These are phyloP conservation scores for Phytophthora macrochlamydospora DNA, from an alignment of 352 stramenopile genomes.

Conservation along the genomic window DNA sequence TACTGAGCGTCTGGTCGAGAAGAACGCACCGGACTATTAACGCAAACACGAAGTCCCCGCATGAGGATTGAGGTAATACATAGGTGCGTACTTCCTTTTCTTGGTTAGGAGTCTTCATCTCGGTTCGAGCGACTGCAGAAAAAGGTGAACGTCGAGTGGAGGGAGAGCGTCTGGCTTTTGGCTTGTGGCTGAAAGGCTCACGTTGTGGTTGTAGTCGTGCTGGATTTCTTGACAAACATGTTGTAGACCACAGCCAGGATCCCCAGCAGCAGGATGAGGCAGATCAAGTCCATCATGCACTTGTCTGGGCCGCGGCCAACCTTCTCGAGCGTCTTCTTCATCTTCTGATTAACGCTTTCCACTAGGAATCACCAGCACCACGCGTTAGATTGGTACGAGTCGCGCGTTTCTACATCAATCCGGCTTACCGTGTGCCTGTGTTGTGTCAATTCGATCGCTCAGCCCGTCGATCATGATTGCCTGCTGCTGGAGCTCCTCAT, in stretches of 20 bases:
- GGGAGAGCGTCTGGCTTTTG: background rate
- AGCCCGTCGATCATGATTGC: slow-evolving; percentile 89
- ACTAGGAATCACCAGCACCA: slow-evolving; percentile 39
- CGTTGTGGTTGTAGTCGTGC: slow-evolving; percentile 27
- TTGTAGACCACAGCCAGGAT: slow-evolving; percentile 88
- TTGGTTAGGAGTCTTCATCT: slow-evolving; percentile 17
- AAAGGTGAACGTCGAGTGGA: slow-evolving; percentile 17
- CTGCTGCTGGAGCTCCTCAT: slow-evolving; percentile 87
- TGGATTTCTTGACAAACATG: slow-evolving; percentile 87
- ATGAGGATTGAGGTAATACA: slow-evolving; percentile 17
- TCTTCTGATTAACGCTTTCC: slow-evolving; percentile 86
- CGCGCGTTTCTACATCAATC: background rate
- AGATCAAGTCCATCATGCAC: slow-evolving; percentile 93
- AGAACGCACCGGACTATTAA: slow-evolving; percentile 17
- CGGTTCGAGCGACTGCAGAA: slow-evolving; percentile 21
- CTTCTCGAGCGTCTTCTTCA: slow-evolving; percentile 82
- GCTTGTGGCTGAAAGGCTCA: slow-evolving; percentile 10
- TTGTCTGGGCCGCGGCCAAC: slow-evolving; percentile 79
- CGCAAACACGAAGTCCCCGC: slow-evolving; percentile 27
- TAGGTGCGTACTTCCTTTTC: slow-evolving; percentile 37
- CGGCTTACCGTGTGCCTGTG: slow-evolving; percentile 66
- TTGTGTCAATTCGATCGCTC: slow-evolving; percentile 81
- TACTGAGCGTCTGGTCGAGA: no score
- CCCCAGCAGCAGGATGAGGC: slow-evolving; percentile 82
- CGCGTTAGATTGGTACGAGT: background rate